These are phyloP conservation scores for Daldinia caldariorum DNA, from an alignment of 495 filamentous ascomycete genomes.

Conservation along the genomic window DNA sequence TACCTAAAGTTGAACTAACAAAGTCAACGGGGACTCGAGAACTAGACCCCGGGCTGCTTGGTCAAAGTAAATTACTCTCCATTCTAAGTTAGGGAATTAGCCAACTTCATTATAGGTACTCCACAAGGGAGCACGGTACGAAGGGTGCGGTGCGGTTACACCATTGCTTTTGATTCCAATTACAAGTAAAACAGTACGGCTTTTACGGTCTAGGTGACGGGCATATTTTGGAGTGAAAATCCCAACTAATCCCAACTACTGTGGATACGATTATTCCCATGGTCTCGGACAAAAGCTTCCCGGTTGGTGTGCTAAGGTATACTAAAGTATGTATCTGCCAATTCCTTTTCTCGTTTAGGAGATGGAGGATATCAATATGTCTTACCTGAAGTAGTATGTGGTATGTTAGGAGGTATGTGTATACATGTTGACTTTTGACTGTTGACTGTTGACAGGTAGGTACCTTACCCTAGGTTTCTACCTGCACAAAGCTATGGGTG, in stretches of 20 bases:
- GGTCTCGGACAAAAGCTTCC: conserved; percentile 31
- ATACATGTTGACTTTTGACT: too few relatives aligned
- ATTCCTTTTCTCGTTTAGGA: conserved; percentile 21
- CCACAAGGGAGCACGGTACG: conserved; percentile 13
- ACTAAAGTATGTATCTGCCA: conserved; percentile 33
- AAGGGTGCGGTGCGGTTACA: conserved; percentile 18
- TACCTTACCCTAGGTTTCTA: too few relatives aligned
- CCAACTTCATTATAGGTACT: conserved; percentile 28
- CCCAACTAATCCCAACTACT: conserved; percentile 8
- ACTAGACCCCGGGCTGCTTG: conserved; percentile 21
- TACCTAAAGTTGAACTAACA: conserved; percentile 1
- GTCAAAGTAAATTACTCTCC: conserved; percentile 7
- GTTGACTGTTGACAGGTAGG: too few relatives aligned
- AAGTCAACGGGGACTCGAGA: conserved; percentile 8
- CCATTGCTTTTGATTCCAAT: conserved; percentile 34
- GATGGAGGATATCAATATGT: conserved; percentile 36
- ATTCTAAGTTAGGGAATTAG: conserved; percentile 17
- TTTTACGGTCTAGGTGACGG: conserved; percentile 19
- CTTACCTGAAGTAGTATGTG: conserved; percentile 17
- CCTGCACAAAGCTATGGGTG: too few relatives aligned
- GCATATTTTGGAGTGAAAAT: conserved; percentile 21
- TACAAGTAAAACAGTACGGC: conserved; percentile 23
- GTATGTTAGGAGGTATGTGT: too few relatives aligned
- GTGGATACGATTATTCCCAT: conserved; percentile 28
- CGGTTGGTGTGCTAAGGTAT: conserved; percentile 30